Evolutionary conservation across 73 alveolate genomes (phyloP).

Genomic region (Durusdinium trenchii): DNA sequence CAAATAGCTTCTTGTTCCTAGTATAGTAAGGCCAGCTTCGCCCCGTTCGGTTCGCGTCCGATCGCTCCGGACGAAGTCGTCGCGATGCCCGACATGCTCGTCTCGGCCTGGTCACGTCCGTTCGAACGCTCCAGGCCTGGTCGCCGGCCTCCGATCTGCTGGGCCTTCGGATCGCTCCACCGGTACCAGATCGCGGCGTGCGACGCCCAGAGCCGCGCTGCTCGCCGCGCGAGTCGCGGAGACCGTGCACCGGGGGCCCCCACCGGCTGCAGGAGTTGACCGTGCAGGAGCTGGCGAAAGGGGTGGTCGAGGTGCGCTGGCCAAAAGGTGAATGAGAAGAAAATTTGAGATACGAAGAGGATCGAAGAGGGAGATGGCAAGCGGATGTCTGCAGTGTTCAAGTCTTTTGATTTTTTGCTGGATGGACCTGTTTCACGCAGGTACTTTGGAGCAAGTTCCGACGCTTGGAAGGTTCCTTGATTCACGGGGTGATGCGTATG

Average conservation of each 20-base stretch:
- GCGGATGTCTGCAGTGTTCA: not conserved
- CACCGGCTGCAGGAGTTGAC: constrained; percentile 5
- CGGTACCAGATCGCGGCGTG: too few species aligned
- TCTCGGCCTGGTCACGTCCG: too few species aligned
- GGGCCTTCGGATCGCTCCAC: not conserved
- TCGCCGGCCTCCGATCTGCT: not conserved
- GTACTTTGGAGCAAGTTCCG: not conserved
- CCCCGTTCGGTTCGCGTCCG: too few species aligned
- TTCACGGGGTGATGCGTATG: not conserved
- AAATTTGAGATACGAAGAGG: not conserved
- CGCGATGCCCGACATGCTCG: too few species aligned
- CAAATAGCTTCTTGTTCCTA: too few species aligned
- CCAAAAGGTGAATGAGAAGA: not conserved
- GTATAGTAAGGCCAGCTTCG: too few species aligned
- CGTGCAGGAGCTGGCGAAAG: constrained; percentile 41
- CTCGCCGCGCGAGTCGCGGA: too few species aligned
- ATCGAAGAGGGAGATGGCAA: not conserved
- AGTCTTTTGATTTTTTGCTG: not conserved
- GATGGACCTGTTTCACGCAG: not conserved
- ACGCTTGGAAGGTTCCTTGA: not conserved
- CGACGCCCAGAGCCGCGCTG: too few species aligned
- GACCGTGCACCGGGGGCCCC: too few species aligned
- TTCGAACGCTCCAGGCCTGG: not conserved
- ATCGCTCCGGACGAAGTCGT: too few species aligned
- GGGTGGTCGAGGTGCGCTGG: not conserved